Conservation (phyloP, 768 basidiomycete species). For the Sarcodon aspratus region DNA sequence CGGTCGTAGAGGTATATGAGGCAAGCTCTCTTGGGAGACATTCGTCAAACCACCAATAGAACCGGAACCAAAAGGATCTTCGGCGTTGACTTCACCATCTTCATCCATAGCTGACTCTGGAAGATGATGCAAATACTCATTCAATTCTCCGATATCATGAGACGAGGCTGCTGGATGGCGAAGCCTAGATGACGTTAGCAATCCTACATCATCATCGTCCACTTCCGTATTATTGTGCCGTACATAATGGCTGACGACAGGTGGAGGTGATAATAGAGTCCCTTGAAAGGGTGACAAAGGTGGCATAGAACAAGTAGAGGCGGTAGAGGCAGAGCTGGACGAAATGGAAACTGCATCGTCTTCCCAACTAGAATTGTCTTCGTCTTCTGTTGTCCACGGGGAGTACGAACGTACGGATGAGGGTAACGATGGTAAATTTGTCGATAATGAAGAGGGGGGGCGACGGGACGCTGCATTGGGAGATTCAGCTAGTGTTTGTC, state of each 20-base stretch:
- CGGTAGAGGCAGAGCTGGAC: constrained; percentile 47
- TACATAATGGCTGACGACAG: constrained; percentile 13
- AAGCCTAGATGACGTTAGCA: neutral
- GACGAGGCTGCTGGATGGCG: neutral
- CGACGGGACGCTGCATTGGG: constrained; percentile 10
- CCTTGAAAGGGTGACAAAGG: constrained; percentile 20
- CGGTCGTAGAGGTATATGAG: constrained; percentile 87
- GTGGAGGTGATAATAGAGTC: constrained; percentile 19
- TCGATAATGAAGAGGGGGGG: constrained; percentile 14
- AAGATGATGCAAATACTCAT: neutral
- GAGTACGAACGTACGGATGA: constrained; percentile 26
- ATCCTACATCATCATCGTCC: neutral
- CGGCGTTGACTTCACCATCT: constrained; percentile 13
- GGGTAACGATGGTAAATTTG: constrained; percentile 6
- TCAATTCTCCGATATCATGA: neutral
- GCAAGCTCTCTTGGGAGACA: constrained; percentile 48
- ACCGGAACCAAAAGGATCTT: constrained; percentile 24
- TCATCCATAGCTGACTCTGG: constrained; percentile 1
- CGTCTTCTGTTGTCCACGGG: constrained; percentile 59
- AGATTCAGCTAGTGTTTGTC: constrained; percentile 5
- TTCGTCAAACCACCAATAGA: constrained; percentile 13
- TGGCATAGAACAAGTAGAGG: constrained; percentile 31
- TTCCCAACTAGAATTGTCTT: constrained; percentile 72
- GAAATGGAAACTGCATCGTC: constrained; percentile 38
- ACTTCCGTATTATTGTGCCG: constrained; percentile 10